Evolutionary conservation across 2,329 filamentous ascomycete genomes (phyloP).

Genomic region (Thielaviopsis ethacetica): DNA sequence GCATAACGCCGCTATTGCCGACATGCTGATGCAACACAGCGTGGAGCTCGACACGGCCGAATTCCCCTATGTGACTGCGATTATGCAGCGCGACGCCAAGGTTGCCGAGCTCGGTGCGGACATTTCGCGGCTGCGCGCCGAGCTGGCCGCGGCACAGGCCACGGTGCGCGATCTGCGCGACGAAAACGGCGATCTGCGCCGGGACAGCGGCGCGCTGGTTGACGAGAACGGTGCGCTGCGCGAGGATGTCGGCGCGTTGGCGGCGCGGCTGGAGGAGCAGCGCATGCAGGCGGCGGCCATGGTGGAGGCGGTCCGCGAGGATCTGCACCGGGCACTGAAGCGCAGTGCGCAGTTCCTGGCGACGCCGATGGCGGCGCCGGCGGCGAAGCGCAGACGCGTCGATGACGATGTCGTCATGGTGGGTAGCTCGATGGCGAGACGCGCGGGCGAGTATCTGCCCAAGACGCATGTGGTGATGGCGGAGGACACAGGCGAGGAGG

Average conservation of each 20-base stretch:
- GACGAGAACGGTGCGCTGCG: not conserved
- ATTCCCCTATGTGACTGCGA: not conserved
- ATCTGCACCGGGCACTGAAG: conserved; percentile 5
- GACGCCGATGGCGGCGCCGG: not conserved
- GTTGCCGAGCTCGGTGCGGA: conserved; percentile 3
- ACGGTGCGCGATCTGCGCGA: conserved; percentile 13
- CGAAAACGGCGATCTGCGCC: conserved; percentile 11
- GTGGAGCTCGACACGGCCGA: not conserved
- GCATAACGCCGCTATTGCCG: conserved; percentile 19
- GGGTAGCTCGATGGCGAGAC: not conserved
- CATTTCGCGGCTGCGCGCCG: conserved; percentile 3
- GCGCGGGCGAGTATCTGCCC: not conserved
- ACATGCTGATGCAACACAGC: not conserved
- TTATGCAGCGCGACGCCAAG: conserved; percentile 6
- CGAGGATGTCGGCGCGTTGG: conserved; percentile 1
- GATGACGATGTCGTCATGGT: not conserved
- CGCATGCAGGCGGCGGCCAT: conserved; percentile 8
- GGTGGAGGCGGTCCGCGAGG: conserved; percentile 9
- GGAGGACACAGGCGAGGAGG: not conserved
- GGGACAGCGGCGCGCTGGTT: not conserved
- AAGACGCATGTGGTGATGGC: not conserved
- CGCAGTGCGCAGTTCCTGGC: conserved; percentile 5
- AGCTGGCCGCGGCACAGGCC: conserved; percentile 3
- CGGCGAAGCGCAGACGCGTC: not conserved
- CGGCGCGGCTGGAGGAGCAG: conserved; percentile 4